These are phyloP conservation scores for Alternaria arborescens DNA, from an alignment of 2,329 filamentous ascomycete species.

Conservation along the genomic window DNA sequence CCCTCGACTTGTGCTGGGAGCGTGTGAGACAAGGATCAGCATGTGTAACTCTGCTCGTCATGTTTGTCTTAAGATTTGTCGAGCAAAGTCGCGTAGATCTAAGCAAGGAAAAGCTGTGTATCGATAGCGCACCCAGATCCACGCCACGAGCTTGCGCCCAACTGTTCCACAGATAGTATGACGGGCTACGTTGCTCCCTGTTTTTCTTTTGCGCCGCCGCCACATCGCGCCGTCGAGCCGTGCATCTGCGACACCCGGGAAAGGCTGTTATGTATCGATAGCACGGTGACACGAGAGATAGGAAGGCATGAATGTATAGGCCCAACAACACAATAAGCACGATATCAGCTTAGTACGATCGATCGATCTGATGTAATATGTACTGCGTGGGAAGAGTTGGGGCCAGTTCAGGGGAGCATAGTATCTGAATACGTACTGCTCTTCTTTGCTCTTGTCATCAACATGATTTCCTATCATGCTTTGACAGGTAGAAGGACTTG, in stretches of 20 bases:
- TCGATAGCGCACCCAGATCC: conserved; percentile 2
- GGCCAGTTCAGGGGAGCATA: background rate
- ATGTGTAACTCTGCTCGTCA: background rate
- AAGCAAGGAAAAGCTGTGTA: conserved; percentile 5
- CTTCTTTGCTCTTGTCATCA: background rate
- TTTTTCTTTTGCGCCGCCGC: conserved; percentile 1
- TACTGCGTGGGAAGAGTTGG: background rate
- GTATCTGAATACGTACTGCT: background rate
- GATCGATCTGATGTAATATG: background rate
- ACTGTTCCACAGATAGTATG: background rate
- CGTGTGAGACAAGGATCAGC: conserved; percentile 1
- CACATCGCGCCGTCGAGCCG: background rate
- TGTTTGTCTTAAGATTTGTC: conserved; percentile 1
- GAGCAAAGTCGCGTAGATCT: background rate
- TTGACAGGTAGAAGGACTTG: background rate
- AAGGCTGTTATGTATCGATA: background rate
- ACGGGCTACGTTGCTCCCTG: background rate
- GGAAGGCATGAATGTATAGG: background rate
- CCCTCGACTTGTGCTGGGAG: background rate
- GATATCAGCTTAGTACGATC: background rate
- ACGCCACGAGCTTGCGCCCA: conserved; percentile 3
- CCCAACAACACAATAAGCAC: background rate
- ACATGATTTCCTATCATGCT: background rate
- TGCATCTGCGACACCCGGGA: conserved; percentile 1
- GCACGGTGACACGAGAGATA: background rate